These are phyloP conservation scores for Colletotrichum eremochloae DNA, from an alignment of 2,329 filamentous ascomycete species.

Conservation along the genomic window DNA sequence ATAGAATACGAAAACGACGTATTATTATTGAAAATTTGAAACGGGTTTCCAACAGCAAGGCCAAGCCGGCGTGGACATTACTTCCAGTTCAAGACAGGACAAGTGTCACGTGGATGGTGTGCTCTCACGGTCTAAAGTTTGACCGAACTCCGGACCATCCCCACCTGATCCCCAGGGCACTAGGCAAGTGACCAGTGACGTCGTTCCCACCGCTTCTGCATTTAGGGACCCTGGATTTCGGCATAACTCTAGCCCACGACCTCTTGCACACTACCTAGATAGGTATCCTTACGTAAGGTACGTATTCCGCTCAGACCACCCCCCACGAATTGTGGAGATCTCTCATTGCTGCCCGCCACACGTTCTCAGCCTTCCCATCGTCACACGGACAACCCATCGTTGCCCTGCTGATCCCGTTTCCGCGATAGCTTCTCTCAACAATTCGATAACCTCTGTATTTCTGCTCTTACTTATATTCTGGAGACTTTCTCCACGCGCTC, in stretches of 20 bases:
- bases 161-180: too few relatives aligned
- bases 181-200: constrained; percentile 22
- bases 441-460: neutral
- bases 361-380: constrained; percentile 32
- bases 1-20: too few relatives aligned
- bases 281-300: too few relatives aligned
- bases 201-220: constrained; percentile 5
- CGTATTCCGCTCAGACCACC: too few relatives aligned
- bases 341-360: constrained; percentile 14
- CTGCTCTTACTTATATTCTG: neutral
- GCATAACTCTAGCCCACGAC: constrained; percentile 31
- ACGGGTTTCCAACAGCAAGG: too few relatives aligned
- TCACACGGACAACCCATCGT: constrained; percentile 36
- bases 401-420: constrained; percentile 33
- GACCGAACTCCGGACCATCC: neutral
- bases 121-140: neutral
- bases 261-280: too few relatives aligned
- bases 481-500: neutral
- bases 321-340: constrained; percentile 38
- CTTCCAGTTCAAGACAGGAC: too few relatives aligned
- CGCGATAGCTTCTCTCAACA: constrained; percentile 21
- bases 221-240: constrained; percentile 38
- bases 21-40: too few relatives aligned
- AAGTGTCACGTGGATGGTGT: neutral
- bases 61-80: too few relatives aligned